phyloP scores from a whole-genome alignment of 2,329 filamentous ascomycete species.

The Lizonia empirigonia region DNA sequence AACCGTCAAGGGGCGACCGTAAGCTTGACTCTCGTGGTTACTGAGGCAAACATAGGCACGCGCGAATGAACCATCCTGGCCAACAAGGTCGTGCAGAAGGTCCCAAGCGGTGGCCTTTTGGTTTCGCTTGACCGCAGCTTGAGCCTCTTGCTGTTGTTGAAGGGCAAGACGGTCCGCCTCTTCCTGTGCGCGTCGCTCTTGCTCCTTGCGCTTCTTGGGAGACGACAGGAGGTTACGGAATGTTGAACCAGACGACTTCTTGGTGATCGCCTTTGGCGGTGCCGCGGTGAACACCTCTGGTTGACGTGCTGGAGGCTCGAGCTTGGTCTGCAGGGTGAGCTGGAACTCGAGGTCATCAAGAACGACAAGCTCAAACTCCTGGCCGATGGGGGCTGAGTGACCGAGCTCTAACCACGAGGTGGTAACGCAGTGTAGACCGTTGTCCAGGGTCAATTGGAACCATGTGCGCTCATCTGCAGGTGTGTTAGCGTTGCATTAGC shows the following conservation, averaged over 20 bases:
- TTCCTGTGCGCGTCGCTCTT: constrained; percentile 81
- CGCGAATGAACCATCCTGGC: constrained; percentile 91
- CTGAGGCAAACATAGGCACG: constrained; percentile 92
- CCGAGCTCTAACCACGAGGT: constrained; percentile 94
- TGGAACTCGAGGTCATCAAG: constrained; percentile 99
- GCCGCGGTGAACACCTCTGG: constrained; percentile 43
- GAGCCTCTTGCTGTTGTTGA: constrained; percentile 49
- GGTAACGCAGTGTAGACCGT: constrained; percentile 95
- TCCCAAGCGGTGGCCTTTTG: constrained; percentile 79
- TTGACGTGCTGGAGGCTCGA: constrained; percentile 71
- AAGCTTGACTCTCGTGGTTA: constrained; percentile 87
- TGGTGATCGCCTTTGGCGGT: constrained; percentile 68
- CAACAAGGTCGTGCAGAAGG: constrained; percentile 82
- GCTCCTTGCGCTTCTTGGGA: constrained; percentile 94
- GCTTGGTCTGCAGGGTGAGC: constrained; percentile 92
- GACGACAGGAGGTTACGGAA: constrained; percentile 86
- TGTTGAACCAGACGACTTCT: constrained; percentile 73
- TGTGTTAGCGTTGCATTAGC: constrained; percentile 19
- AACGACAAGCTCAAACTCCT: constrained; percentile 97
- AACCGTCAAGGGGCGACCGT: constrained; percentile 82
- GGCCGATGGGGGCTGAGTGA: constrained; percentile 89
- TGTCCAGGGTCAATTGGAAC: constrained; percentile 97
- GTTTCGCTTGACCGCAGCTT: constrained; percentile 58
- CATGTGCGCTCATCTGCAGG: constrained; percentile 79
- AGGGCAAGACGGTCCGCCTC: constrained; percentile 74